Evolutionary conservation across 2,329 filamentous ascomycete genomes (phyloP).

Genomic region (Microdochium bolleyi): DNA sequence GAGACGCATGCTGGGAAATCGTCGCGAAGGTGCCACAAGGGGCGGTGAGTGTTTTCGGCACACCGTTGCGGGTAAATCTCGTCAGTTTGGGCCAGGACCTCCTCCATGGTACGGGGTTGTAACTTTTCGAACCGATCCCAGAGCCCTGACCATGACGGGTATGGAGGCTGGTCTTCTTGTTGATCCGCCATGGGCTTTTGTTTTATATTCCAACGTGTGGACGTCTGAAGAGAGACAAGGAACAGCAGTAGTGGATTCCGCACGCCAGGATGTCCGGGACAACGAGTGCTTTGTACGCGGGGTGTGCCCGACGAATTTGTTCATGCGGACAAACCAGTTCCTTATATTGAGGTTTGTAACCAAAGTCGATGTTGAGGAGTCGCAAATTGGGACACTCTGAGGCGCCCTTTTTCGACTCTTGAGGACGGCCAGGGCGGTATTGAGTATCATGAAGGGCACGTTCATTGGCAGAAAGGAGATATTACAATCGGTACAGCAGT

Average conservation of each 20-base stretch:
- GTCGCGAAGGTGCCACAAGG: background rate
- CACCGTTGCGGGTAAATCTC: background rate
- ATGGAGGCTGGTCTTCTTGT: background rate
- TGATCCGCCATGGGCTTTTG: background rate
- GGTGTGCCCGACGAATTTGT: background rate
- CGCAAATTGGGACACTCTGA: too few relatives aligned
- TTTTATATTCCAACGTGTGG: background rate
- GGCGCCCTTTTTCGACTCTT: too few relatives aligned
- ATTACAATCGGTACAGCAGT: too few relatives aligned
- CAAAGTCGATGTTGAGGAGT: too few relatives aligned
- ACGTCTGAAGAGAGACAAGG: background rate
- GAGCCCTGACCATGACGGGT: background rate
- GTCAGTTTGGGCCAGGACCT: background rate
- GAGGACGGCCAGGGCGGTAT: too few relatives aligned
- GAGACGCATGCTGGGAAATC: background rate
- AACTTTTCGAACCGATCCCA: background rate
- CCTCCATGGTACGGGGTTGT: background rate
- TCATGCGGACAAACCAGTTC: background rate
- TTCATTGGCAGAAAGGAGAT: too few relatives aligned
- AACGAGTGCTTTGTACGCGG: background rate
- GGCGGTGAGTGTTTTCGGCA: background rate
- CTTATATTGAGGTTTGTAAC: too few relatives aligned
- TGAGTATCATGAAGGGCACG: too few relatives aligned
- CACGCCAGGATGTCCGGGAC: background rate
- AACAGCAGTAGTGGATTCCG: background rate